Evolutionary conservation across 345 rosid genomes (phyloP), one percentile per base, ranked within the genome.

Genomic region (Psidium guajava): DNA sequence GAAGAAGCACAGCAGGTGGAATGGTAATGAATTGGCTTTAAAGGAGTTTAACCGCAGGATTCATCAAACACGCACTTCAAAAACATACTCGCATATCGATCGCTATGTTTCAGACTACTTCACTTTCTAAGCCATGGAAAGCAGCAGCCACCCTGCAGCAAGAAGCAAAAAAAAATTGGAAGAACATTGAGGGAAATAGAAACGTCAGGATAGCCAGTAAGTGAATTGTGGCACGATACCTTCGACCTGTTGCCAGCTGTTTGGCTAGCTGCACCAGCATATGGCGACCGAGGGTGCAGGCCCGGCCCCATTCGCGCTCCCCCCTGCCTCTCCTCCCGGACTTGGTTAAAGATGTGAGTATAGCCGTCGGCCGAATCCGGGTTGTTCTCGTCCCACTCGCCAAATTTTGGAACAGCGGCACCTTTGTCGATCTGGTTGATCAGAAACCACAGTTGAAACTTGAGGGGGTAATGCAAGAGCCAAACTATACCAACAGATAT

Each of bases 381-480:
- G 84, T 96, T 91, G 49, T 86, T 95, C 90, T 95, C 96, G 47
- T 96, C 98, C 99, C 98, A 96, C 4, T 92, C 98, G 1, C 99
- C 99, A 49, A 96, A 96, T 85, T 91, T 96, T 5, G 99, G 98
- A 83, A 96, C 98, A 85, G 94, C 96, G 36, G 98, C 93, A 36
- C 94, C 94, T 86, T 86, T 87, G 3, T 94, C 97, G 20, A 94
- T 93, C 99, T 95, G 86, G 52, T 52, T 57, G 80, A 89, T 36
- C 81, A 86, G 58, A 42, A 86, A 69, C 24, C 83, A 64, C 24
- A 82, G 6, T 22, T 69, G 80, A 69, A 69, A 69, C 80, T 69
- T 1, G 47, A 69, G 47, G 25, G 80, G 47, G 21, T 36, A 36
- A 4, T 69, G 42, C 86, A 84, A 85, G 80, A 52, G 87, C 80